These are phyloP conservation scores for Aspergillus novoparasiticus DNA, from an alignment of 2,329 filamentous ascomycete genomes.

Conservation along the genomic window DNA sequence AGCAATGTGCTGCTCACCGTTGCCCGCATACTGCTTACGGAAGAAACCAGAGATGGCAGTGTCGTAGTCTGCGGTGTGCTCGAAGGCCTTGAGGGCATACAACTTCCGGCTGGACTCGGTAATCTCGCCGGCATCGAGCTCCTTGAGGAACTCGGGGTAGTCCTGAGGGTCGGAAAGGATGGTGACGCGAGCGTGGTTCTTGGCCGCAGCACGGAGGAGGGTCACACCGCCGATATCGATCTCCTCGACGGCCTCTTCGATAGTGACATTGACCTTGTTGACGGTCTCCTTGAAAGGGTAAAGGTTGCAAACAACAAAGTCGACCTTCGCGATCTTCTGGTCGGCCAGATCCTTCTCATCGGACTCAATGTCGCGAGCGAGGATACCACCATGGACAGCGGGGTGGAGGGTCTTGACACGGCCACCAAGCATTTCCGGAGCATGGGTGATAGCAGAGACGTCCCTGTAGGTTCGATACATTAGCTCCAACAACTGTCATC, in stretches of 20 bases:
- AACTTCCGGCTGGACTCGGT: conserved; percentile 80
- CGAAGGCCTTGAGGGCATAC: conserved; percentile 96
- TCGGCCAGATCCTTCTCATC: conserved; percentile 96
- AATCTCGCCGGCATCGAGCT: conserved; percentile 84
- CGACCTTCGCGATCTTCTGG: conserved; percentile 92
- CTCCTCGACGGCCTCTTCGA: conserved; percentile 95
- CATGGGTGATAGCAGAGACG: conserved; percentile 94
- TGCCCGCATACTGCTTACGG: conserved; percentile 90
- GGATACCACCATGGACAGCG: conserved; percentile 80
- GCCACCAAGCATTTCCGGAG: conserved; percentile 94
- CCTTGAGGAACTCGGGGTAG: conserved; percentile 90
- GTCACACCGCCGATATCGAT: conserved; percentile 98
- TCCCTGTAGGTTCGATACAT: conserved; percentile 60
- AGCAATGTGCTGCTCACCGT: conserved; percentile 78
- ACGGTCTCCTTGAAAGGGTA: conserved; percentile 99
- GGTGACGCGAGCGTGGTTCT: conserved; percentile 95
- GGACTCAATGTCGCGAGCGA: conserved; percentile 89
- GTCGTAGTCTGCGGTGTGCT: conserved; percentile 97
- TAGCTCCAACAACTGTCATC: neutral
- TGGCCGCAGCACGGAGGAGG: conserved; percentile 91
- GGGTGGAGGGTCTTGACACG: conserved; percentile 96
- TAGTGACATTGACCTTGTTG: conserved; percentile 94
- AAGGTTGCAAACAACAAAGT: conserved; percentile 96
- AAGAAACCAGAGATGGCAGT: conserved; percentile 94
- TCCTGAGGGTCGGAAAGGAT: conserved; percentile 93